Percentiles rank a stretch among this genome's conserved stretches.
Conservation (phyloP, 495 filamentous ascomycete species). For the Darksidea phi region DNA sequence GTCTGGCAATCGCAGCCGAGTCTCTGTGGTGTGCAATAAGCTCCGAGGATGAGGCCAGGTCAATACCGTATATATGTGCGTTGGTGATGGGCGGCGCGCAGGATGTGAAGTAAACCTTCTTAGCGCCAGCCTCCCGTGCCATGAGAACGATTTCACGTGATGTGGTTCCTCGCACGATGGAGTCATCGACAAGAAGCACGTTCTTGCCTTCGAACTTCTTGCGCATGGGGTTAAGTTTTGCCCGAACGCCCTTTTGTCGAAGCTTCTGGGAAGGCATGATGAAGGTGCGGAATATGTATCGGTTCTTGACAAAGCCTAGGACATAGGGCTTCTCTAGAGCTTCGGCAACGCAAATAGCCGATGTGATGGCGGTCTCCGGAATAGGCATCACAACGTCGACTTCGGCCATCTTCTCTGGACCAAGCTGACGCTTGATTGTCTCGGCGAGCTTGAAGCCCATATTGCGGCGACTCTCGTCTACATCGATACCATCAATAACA, state of each 20-base stretch:
- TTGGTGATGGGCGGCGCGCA: constrained; percentile 85
- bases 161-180: constrained; percentile 90
- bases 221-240: constrained; percentile 80
- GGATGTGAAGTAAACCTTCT: constrained; percentile 85
- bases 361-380: constrained; percentile 82
- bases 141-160: constrained; percentile 88
- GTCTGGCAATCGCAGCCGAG: constrained; percentile 64
- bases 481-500: constrained; percentile 88
- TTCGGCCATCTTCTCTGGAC: constrained; percentile 70
- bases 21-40: constrained; percentile 80
- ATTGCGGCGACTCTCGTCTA: constrained; percentile 82
- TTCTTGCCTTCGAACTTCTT: constrained; percentile 82
- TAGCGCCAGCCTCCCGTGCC: constrained; percentile 87
- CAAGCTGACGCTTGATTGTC: constrained; percentile 70
- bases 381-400: constrained; percentile 93
- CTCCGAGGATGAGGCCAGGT: constrained; percentile 78
- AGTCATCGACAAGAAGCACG: constrained; percentile 88
- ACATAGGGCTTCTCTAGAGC: constrained; percentile 76
- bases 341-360: constrained; percentile 76
- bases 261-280: constrained; percentile 89
- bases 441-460: constrained; percentile 90
- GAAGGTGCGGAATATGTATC: constrained; percentile 94
- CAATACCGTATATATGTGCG: constrained; percentile 83
- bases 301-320: constrained; percentile 89
- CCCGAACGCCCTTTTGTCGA: constrained; percentile 73